Evolutionary conservation across 306 rosid species (phyloP), one percentile per base, ranked within the genome.

Genomic region (Cicer bijugum): DNA sequence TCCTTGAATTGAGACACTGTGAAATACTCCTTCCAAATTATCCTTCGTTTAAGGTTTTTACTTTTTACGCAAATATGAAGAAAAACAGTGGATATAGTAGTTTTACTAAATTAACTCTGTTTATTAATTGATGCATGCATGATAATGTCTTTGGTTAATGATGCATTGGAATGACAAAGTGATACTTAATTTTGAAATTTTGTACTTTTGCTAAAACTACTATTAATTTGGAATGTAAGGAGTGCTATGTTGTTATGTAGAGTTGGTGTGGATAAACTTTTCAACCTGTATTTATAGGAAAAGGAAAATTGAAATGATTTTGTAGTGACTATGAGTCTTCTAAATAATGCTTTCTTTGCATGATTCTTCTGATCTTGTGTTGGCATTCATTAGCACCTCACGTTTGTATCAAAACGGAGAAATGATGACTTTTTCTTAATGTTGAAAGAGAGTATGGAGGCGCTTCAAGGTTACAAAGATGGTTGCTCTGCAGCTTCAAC

Each of bases 381-480:
- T 23, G 40, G 40, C n/a, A 33, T 28, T 69, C 74, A 28, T 53
- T 80, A 10, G 10, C 43, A 28, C 28, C 70, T 38, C 75, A 14
- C 63, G 33, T 57, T 12, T 68, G 39, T 58, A 28, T 69, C 70
- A 28, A 70, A 72, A 47, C 12, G 44, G 73, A 45, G 59, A 81
- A 74, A 48, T 65, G 55, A 73, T n/a, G 15, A 46, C 4, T 37
- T 51, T 71, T 51, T 72, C 40, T 79, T 79, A 37, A 74, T 68
- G 52, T 66, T 65, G 43, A 37, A 75, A 93, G 98, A 91, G 94
- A 83, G 94, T 91, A 33, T 93, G 97, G 98, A 91, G 92, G 88
- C 82, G 96, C 76, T 88, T 72, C 82, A 83, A 80, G 83, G 91
- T 70, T 71, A 77, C 85, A 23, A 85, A 76, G 77, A 69, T 39